Base-by-base conservation (phyloP, 257 asterid species). In the Cruciata laevipes region DNA sequence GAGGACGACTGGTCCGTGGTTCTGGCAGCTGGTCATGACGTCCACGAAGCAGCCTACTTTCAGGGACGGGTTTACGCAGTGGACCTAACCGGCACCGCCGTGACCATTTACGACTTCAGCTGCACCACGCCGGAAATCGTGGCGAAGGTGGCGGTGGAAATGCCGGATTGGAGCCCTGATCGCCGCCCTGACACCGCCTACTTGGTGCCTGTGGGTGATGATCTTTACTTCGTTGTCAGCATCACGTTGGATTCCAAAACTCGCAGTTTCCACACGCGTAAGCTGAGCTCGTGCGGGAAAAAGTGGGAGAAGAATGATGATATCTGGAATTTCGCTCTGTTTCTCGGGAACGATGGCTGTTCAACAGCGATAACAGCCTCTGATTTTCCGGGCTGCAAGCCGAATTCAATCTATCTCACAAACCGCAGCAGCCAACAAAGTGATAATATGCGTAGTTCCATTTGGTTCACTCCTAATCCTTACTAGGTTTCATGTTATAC, bases 401-500 rank as follows among this genome's bases (percentile, higher is more conserved):
- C 94, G 69, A 84, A 87, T 68, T 77, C 75, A 75, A 87, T 91
- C 61, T 91, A 87, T 63, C 87, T 76, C 52, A 79, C 95, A 0
- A 87, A 89, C 71, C 95, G 89, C 68, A 82, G 84, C 56, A 70
- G 82, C 61, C 83, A 80, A 58, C 69, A 63, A 2, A 80, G 78
- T 81, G 78, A 88, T 63, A n/a, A n/a, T n/a, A n/a, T 81, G 69
- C 30, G 80, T 71, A 27, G 23, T 47, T 91, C 98, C 23, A 73
- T 89, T 74, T 91, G 96, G 98, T 73, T 89, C 51, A 77, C 88
- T 65, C 95, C 96, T 9, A 83, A 55, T 51, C 79, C 89, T 32
- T 79, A 82, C 63, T 70, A 40, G 44, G 79, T 35, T 35, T 35
- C 37, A 3, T 32, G 5, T 32, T 4, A 32, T n/a, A n/a, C n/a